A percentile compares a stretch with the other conserved stretches of the same genome.
Evolutionary conservation across 495 filamentous ascomycete species (phyloP).

Genomic region (Penicillium argentinense): DNA sequence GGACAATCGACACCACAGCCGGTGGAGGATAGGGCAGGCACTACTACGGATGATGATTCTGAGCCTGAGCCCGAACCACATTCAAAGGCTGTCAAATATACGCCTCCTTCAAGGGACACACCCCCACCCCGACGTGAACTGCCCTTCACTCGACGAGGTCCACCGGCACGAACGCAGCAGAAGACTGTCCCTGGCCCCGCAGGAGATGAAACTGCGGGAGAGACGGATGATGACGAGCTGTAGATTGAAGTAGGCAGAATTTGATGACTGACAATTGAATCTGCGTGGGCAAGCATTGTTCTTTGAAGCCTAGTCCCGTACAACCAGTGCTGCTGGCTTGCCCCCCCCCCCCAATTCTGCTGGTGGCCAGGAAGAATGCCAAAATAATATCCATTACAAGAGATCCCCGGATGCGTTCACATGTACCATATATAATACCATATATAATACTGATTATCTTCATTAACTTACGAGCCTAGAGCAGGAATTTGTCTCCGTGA

Average conservation of each 20-base stretch:
- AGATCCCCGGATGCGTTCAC: no score
- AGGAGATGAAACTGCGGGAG: constrained; percentile 40
- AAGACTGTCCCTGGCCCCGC: constrained; percentile 4
- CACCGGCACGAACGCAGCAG: background rate
- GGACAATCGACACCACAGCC: constrained; percentile 34
- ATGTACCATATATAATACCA: no score
- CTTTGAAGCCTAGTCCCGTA: no score
- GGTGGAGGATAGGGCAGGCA: constrained; percentile 41
- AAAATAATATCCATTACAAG: no score
- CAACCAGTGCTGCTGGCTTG: no score
- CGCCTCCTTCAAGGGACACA: constrained; percentile 16
- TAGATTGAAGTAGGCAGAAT: constrained; percentile 12
- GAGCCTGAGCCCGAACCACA: background rate
- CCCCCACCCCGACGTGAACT: constrained; percentile 37
- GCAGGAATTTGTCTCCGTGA: constrained; percentile 14
- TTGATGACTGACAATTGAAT: no score
- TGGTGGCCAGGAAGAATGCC: no score
- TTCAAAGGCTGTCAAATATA: background rate
- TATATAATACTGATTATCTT: no score
- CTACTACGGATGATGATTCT: constrained; percentile 37
- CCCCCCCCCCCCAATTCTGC: no score
- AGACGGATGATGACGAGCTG: constrained; percentile 56
- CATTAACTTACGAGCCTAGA: background rate
- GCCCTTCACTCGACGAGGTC: constrained; percentile 33
- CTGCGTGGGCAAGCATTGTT: no score